Evolutionary conservation across 2,329 filamentous ascomycete genomes (phyloP).

Genomic region (Aspergillus cejpii): DNA sequence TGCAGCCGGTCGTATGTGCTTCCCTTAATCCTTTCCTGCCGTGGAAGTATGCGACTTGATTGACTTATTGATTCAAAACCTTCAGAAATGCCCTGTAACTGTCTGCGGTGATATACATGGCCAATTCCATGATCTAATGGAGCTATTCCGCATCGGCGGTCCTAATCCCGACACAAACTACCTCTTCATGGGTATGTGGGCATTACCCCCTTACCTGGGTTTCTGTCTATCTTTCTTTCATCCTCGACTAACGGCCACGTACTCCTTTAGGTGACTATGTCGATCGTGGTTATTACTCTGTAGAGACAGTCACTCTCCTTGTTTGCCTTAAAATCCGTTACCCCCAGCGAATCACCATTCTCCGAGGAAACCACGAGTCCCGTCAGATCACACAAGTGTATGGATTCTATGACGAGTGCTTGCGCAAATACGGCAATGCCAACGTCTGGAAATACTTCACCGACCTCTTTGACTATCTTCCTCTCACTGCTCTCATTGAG

Average conservation of each 20-base stretch:
- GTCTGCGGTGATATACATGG: constrained; percentile 99
- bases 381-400: constrained; percentile 99
- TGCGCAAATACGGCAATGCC: constrained; percentile 97
- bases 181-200: constrained; percentile 83
- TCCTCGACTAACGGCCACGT: constrained; percentile 4
- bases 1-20: constrained; percentile 84
- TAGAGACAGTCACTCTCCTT: constrained; percentile 94
- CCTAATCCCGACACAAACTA: constrained; percentile 99
- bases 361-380: constrained; percentile 97
- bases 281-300: constrained; percentile 96
- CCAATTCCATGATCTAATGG: constrained; percentile 98
- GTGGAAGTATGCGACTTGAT: constrained; percentile 9
- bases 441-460: constrained; percentile 99
- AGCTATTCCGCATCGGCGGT: constrained; percentile 97
- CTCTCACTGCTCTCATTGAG: constrained; percentile 93
- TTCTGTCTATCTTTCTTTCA: neutral
- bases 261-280: constrained; percentile 76
- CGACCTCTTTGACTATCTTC: constrained; percentile 97
- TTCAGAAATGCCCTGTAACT: constrained; percentile 92
- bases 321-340: constrained; percentile 97
- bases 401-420: constrained; percentile 98
- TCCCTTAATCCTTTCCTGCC: constrained; percentile 6
- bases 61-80: constrained; percentile 18
- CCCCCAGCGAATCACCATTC: constrained; percentile 93
- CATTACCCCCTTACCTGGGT: neutral